Conservation (phyloP, 2,329 filamentous ascomycete genomes). For the Aureobasidium sp. region DNA sequence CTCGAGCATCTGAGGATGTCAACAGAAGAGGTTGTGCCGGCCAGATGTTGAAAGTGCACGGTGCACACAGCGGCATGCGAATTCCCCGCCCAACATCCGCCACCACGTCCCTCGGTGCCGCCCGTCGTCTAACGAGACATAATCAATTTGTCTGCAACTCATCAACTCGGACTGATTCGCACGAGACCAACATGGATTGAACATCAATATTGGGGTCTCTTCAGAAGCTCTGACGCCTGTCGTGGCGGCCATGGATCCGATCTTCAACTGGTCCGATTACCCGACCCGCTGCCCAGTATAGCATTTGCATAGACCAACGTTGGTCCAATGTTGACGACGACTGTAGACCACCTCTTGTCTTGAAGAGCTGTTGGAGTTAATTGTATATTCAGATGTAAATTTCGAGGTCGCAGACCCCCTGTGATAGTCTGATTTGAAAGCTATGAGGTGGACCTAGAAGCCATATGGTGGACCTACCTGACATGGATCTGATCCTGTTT, state of each 20-base stretch:
- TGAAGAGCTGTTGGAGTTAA: too few species aligned
- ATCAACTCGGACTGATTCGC: background rate
- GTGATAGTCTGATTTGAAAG: too few species aligned
- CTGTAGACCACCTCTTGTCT: too few species aligned
- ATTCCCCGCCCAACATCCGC: background rate
- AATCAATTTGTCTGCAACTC: background rate
- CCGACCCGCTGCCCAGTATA: background rate
- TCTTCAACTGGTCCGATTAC: background rate
- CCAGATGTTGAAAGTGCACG: background rate
- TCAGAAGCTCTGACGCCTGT: background rate
- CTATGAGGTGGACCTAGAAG: too few species aligned
- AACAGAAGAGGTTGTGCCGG: background rate
- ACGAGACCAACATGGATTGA: background rate
- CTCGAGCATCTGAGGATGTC: too few species aligned
- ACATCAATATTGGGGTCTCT: background rate
- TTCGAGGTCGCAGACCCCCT: too few species aligned
- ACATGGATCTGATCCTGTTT: background rate
- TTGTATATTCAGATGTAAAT: too few species aligned
- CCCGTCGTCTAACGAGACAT: background rate
- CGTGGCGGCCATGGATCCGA: background rate
- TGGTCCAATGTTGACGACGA: too few species aligned
- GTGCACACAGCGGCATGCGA: background rate
- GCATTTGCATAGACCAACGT: too few species aligned
- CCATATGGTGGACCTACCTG: too few species aligned
- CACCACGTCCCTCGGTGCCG: too few species aligned